phyloP scores from a whole-genome alignment of 257 asterid genomes.

The Nicotiana paniculata region DNA sequence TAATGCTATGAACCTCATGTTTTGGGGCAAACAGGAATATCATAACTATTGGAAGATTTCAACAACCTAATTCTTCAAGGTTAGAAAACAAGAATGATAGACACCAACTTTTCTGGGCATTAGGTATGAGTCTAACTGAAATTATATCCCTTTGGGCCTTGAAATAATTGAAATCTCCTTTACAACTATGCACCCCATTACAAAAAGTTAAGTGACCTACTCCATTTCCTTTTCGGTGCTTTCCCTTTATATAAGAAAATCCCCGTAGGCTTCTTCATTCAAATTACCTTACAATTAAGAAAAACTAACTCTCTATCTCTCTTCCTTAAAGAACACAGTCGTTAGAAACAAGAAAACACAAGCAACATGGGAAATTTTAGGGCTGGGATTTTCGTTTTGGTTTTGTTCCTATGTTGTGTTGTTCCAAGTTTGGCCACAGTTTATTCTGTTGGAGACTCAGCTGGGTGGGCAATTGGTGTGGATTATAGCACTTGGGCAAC shows the following conservation, averaged over 20 bases:
- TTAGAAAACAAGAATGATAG: background rate
- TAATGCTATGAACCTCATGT: background rate
- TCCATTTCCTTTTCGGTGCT: constrained; percentile 21
- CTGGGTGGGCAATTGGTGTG: constrained; percentile 63
- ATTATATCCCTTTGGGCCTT: background rate
- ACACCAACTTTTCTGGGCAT: constrained; percentile 12
- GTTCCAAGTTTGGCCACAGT: constrained; percentile 32
- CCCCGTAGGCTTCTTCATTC: background rate
- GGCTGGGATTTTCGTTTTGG: constrained; percentile 7
- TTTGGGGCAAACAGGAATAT: background rate
- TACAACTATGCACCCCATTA: constrained; percentile 22
- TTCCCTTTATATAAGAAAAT: constrained; percentile 22
- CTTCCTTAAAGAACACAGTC: background rate
- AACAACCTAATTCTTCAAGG: constrained; percentile 3
- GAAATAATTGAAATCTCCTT: constrained; percentile 9
- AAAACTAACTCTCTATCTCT: background rate
- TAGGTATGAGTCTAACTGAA: constrained; percentile 30
- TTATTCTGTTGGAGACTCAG: constrained; percentile 63
- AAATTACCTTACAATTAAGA: constrained; percentile 2
- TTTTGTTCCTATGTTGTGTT: constrained; percentile 22
- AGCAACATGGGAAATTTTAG: constrained; percentile 33
- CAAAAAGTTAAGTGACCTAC: constrained; percentile 39
- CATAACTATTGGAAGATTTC: background rate
- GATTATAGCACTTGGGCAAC: constrained; percentile 59
- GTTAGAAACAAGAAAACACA: background rate